phyloP scores from a whole-genome alignment of 345 rosid species.

The Eucalyptus dawsonii region DNA sequence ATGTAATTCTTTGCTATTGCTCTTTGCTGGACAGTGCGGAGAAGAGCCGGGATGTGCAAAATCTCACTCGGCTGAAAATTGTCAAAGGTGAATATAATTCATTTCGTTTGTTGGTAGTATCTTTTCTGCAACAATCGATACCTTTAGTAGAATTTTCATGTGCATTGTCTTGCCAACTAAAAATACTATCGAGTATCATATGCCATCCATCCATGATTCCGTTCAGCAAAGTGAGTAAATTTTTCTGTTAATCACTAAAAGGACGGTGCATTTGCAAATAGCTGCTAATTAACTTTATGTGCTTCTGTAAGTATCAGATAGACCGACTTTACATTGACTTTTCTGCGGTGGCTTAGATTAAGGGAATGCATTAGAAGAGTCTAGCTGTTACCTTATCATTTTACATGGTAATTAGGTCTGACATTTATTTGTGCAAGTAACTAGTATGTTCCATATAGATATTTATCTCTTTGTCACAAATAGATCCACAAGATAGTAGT shows the following conservation, averaged over 20 bases:
- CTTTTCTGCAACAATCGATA: neutral
- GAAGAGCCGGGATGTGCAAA: neutral
- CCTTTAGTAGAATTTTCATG: neutral
- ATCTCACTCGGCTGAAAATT: accelerated
- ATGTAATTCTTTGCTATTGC: neutral
- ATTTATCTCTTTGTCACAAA: accelerated
- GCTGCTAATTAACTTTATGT: neutral
- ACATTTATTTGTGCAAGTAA: no score
- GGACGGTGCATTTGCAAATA: neutral
- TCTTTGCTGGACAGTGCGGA: neutral
- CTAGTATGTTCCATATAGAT: accelerated
- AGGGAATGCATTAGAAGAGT: neutral
- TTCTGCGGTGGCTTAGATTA: neutral
- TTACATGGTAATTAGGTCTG: neutral
- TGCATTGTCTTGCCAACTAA: neutral
- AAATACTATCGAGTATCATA: neutral
- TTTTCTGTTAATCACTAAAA: neutral
- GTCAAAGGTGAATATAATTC: neutral
- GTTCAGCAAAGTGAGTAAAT: accelerated
- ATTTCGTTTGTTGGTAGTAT: neutral
- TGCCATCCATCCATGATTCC: neutral
- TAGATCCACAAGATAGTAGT: neutral
- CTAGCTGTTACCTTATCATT: neutral
- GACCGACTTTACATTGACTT: neutral
- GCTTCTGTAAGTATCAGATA: neutral